Evolutionary conservation across 352 stramenopile species (phyloP), one percentile per base, ranked within the genome.

Genomic region (Globisporangium spiculum): DNA sequence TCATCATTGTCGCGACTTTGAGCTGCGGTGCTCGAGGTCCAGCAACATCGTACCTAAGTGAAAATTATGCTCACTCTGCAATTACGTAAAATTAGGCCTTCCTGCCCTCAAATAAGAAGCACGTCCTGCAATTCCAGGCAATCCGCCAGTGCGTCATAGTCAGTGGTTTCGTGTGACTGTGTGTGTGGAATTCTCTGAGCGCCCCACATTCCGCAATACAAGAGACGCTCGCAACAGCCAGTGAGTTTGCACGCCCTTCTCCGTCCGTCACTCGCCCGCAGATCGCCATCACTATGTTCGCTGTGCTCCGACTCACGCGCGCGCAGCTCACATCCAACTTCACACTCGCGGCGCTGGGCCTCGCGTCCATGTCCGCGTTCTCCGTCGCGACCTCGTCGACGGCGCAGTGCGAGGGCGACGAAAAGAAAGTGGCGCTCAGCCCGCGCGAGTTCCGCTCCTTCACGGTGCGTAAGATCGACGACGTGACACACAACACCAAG

Each of bases 401-500:
- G 20, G 65, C 75, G 59, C 65, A 52, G n/a, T 74, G 70, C 63
- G 56, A 76, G 22, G 60, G n/a, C 9, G 68, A 70, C n/a, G 50
- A 67, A 26, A 66, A 75, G 50, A 80, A 85, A 55, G 69, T 78
- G 58, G 87, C 87, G 72, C 75, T 95, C 30, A 86, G 67, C 55
- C 75, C 80, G 5, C 71, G 78, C 57, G 84, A 89, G 58, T 95
- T 91, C 75, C 84, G 80, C 53, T 75, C 78, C 56, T 95, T 95
- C 75, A 81, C 72, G n/a, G 85, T 95, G 74, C 74, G 72, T 60
- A 92, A 78, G 52, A 77, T 93, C 59, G 83, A 95, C 59, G 68
- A 59, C 59, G 61, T 95, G 56, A 91, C 81, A 61, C 81, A 81
- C 80, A 92, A 93, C 73, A 93, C 86, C 12, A 93, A 93, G 75